Base-by-base conservation (phyloP, 352 stramenopile species). In the Phytopythium montanum region DNA sequence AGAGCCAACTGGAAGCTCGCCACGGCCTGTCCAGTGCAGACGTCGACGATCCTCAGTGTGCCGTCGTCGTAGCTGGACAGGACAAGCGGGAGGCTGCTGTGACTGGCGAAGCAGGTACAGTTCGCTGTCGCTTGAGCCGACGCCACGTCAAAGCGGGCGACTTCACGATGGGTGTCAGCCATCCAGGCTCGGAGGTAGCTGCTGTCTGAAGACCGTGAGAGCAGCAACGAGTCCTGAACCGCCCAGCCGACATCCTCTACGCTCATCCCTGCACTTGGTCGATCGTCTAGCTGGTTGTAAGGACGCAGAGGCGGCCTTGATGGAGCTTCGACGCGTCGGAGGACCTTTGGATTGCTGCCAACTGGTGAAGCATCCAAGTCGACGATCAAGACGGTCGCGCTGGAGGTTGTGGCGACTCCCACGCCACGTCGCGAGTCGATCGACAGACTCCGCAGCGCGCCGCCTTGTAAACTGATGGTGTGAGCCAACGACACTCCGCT, bases 31-130 rank as follows among this genome's bases (percentile, higher is more conserved):
- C 85, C 79, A 16, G 72, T 59, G 8, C 53, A 56, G 14, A 91
- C 38, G 65, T 91, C 65, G 52, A 89, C 81, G 1, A 88, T 48
- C 0, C 81, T 72, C 13, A 91, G 21, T 5, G 65, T 75, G 12
- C 73, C 67, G 54, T 91, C 75, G 18, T 67, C 64, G 29, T 85
- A 88, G 12, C 68, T 75, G 33, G 69, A 73, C 55, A 87, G 60
- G 5, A 84, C 41, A 25, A 74, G 61, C 2, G 72, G 69, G 21
- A 63, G 59, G 12, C 45, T 23, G 6, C 45, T 55, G 36, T 76
- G 79, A 12, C 79, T 69, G 8, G 66, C 60, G 31, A 90, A 77
- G 38, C 58, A 72, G n/a, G 61, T 71, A 25, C 79, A 87, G 0
- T 19, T 1, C 10, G 38, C 18, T 23, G 25, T 28, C 0, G 53